Conservation (phyloP, 306 rosid species). For the Cicer cuneatum region DNA sequence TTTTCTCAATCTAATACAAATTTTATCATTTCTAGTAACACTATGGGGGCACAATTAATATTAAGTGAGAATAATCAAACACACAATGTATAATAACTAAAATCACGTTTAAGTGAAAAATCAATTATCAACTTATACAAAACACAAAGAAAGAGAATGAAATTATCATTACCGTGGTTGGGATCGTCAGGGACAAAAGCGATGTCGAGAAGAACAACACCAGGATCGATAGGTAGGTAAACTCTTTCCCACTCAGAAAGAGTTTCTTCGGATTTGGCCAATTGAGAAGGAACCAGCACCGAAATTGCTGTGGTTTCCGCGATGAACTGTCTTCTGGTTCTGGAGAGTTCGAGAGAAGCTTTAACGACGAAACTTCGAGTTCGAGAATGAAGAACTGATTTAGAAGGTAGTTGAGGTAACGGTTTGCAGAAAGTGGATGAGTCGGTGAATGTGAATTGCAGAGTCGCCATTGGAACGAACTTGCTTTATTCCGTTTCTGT, state of each 20-base stretch:
- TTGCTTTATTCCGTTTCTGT: neutral
- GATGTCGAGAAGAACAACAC: slow-evolving; percentile 95
- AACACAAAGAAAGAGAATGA: neutral
- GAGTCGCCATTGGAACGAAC: slow-evolving; percentile 61
- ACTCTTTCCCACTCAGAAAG: slow-evolving; percentile 93
- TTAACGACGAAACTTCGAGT: slow-evolving; percentile 48
- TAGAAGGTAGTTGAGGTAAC: slow-evolving; percentile 48
- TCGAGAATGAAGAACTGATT: slow-evolving; percentile 45
- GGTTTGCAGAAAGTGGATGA: slow-evolving; percentile 53
- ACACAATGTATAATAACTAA: neutral
- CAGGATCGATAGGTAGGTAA: slow-evolving; percentile 88
- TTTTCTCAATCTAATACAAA: neutral
- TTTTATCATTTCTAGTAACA: neutral
- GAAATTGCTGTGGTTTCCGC: slow-evolving; percentile 71
- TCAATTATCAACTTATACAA: neutral
- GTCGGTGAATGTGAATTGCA: slow-evolving; percentile 63
- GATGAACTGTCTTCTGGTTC: slow-evolving; percentile 62
- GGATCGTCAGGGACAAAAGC: slow-evolving; percentile 89
- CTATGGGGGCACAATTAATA: neutral
- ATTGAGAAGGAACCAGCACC: slow-evolving; percentile 48
- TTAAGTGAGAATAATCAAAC: neutral
- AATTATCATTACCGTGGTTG: slow-evolving; percentile 56
- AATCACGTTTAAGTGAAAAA: neutral
- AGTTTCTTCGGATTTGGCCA: slow-evolving; percentile 69
- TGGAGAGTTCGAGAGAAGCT: slow-evolving; percentile 50